Percentiles rank a stretch among this genome's conserved stretches.
Evolutionary conservation across 805 yeast genomes (phyloP).

Genomic region (Brettanomyces sp.): DNA sequence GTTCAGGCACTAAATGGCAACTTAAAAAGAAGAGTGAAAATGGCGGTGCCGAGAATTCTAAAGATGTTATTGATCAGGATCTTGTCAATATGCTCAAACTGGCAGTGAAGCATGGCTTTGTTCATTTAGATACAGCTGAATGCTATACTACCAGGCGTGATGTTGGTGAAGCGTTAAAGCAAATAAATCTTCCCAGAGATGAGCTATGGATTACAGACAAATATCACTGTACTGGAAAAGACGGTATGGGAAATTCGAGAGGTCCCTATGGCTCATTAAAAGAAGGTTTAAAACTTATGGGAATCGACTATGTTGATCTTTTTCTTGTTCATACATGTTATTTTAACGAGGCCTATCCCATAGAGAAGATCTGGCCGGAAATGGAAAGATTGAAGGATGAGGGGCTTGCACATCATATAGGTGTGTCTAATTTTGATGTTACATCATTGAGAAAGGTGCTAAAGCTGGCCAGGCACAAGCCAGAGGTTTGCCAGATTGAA

Average conservation of each 20-base stretch:
- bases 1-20: slow-evolving; percentile 54
- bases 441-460: slow-evolving; percentile 36
- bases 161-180: slow-evolving; percentile 44
- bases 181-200: slow-evolving; percentile 33
- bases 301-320: slow-evolving; percentile 46
- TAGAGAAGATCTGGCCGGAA: slow-evolving; percentile 35
- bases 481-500: slow-evolving; percentile 57
- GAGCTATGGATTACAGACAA: slow-evolving; percentile 52
- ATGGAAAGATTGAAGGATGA: slow-evolving; percentile 39
- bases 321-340: slow-evolving; percentile 55
- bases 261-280: slow-evolving; percentile 41
- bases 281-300: slow-evolving; percentile 36
- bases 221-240: slow-evolving; percentile 29
- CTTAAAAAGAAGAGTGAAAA: slow-evolving; percentile 23
- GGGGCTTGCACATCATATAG: slow-evolving; percentile 37
- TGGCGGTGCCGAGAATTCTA: slow-evolving; percentile 9
- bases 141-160: slow-evolving; percentile 50
- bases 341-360: slow-evolving; percentile 29
- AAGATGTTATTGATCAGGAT: slow-evolving; percentile 20
- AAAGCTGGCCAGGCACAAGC: slow-evolving; percentile 30
- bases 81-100: slow-evolving; percentile 35
- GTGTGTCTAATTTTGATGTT: slow-evolving; percentile 48
- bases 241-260: slow-evolving; percentile 17
- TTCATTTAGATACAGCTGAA: slow-evolving; percentile 60
- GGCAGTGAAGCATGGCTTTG: slow-evolving; percentile 44